Percentiles rank a stretch among this genome's conserved stretches.
These are phyloP conservation scores for Mycena polygramma DNA, from an alignment of 768 basidiomycete species.

Conservation along the genomic window DNA sequence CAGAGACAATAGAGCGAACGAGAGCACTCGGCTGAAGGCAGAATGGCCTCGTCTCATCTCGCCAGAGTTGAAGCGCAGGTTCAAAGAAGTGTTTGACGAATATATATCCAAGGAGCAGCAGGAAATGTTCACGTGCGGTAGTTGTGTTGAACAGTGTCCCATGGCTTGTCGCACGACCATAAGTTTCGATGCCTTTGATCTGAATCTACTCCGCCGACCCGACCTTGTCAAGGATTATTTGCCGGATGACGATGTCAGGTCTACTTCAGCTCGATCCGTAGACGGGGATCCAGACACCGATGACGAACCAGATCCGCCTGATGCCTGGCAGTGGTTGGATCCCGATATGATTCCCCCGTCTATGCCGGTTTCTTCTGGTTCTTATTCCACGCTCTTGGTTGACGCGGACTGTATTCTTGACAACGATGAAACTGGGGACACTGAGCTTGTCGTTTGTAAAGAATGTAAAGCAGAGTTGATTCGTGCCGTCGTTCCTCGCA, in stretches of 20 bases:
- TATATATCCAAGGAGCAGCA: not conserved
- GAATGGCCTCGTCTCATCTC: not conserved
- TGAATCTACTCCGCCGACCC: not conserved
- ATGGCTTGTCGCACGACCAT: not conserved
- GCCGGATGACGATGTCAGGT: not conserved
- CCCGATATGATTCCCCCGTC: too few relatives aligned
- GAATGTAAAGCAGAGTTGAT: too few relatives aligned
- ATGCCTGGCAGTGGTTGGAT: too few relatives aligned
- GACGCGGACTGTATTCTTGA: too few relatives aligned
- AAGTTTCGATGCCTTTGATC: not conserved
- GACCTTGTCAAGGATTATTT: not conserved
- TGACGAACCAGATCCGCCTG: too few relatives aligned
- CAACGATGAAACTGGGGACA: too few relatives aligned
- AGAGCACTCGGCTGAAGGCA: not conserved
- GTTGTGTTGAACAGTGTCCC: not conserved
- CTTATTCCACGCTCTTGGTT: too few relatives aligned
- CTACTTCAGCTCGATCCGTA: too few relatives aligned
- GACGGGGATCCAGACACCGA: too few relatives aligned
- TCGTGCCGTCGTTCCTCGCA: too few relatives aligned
- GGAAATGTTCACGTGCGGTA: conserved; percentile 4
- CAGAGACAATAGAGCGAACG: not conserved
- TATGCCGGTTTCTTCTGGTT: too few relatives aligned
- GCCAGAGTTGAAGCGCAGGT: not conserved
- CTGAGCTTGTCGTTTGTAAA: too few relatives aligned
- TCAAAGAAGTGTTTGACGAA: not conserved